phyloP scores from a whole-genome alignment of 2,329 filamentous ascomycete genomes.

The Ustilaginoidea virens region DNA sequence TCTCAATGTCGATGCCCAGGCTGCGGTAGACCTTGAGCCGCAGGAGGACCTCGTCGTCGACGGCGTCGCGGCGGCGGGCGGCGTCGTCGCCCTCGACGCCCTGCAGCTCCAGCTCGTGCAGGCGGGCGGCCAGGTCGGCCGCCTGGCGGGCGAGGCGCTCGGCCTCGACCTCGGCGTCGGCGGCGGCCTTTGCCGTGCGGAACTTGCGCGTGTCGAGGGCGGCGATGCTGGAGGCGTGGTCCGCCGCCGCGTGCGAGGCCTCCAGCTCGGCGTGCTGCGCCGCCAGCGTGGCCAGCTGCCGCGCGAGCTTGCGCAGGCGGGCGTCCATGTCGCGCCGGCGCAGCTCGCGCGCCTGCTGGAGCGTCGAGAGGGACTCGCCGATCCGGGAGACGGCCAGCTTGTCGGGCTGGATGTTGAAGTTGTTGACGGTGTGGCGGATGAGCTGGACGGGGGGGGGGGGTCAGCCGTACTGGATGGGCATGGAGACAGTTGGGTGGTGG shows the following conservation, averaged over 20 bases:
- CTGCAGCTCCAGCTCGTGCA: constrained; percentile 75
- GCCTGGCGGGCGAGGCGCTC: constrained; percentile 73
- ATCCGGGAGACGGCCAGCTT: constrained; percentile 72
- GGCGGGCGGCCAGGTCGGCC: constrained; percentile 54
- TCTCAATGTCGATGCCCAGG: constrained; percentile 76
- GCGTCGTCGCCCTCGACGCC: constrained; percentile 55
- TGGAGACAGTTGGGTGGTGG: background rate
- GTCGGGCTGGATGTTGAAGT: constrained; percentile 91
- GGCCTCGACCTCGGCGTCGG: constrained; percentile 84
- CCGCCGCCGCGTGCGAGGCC: constrained; percentile 56
- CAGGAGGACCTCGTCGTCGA: constrained; percentile 52
- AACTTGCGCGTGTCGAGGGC: constrained; percentile 89
- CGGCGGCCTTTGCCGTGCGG: constrained; percentile 78
- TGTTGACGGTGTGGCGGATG: constrained; percentile 72
- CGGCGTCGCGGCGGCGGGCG: constrained; percentile 20
- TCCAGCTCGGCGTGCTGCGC: constrained; percentile 66
- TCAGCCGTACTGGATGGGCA: no score
- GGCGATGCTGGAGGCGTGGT: constrained; percentile 72
- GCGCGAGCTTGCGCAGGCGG: constrained; percentile 55
- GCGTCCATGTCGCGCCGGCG: constrained; percentile 57
- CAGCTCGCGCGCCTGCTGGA: constrained; percentile 71
- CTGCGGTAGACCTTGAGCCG: constrained; percentile 84
- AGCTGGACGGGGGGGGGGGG: no score
- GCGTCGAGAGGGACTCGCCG: constrained; percentile 63
- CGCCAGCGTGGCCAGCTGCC: constrained; percentile 58